Conservation (phyloP, 2,329 filamentous ascomycete species). For the Aspergillus amoenus region DNA sequence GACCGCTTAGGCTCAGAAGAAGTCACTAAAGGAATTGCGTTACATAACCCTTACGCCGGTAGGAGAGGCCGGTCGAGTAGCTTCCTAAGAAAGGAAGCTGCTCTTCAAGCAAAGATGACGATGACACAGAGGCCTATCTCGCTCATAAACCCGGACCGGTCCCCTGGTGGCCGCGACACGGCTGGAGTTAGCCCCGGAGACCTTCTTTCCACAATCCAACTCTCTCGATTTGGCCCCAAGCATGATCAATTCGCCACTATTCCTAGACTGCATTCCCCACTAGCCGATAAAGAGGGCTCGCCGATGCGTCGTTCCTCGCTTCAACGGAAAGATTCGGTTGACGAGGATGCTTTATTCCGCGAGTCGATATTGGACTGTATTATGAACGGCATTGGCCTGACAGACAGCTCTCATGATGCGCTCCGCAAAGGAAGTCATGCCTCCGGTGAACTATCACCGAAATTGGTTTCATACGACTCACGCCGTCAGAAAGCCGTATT, state of each 20-base stretch:
- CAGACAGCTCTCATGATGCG: slow-evolving; percentile 60
- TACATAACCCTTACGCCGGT: slow-evolving; percentile 74
- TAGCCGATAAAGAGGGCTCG: slow-evolving; percentile 44
- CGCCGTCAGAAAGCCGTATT: slow-evolving; percentile 76
- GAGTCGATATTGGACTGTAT: slow-evolving; percentile 92
- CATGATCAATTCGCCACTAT: slow-evolving; percentile 39
- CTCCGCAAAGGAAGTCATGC: slow-evolving; percentile 60
- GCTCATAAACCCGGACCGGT: slow-evolving; percentile 17
- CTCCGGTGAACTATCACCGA: slow-evolving; percentile 82
- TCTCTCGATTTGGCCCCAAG: slow-evolving; percentile 61
- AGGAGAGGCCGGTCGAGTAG: slow-evolving; percentile 71
- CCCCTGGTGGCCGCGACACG: slow-evolving; percentile 32
- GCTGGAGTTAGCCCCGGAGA: slow-evolving; percentile 69
- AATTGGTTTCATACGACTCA: slow-evolving; percentile 79
- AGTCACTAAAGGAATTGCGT: slow-evolving; percentile 84
- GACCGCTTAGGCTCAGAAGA: slow-evolving; percentile 81
- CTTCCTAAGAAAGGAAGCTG: slow-evolving; percentile 75
- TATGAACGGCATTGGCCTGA: slow-evolving; percentile 87
- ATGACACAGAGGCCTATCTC: slow-evolving; percentile 39
- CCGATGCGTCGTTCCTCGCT: slow-evolving; percentile 42
- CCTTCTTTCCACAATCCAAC: slow-evolving; percentile 73
- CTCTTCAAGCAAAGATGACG: slow-evolving; percentile 63
- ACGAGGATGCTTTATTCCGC: slow-evolving; percentile 86
- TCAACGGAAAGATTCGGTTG: slow-evolving; percentile 75
- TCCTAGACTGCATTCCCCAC: slow-evolving; percentile 33